Evolutionary conservation across 2,329 filamentous ascomycete species (phyloP).

Genomic region (Fusarium sp.): DNA sequence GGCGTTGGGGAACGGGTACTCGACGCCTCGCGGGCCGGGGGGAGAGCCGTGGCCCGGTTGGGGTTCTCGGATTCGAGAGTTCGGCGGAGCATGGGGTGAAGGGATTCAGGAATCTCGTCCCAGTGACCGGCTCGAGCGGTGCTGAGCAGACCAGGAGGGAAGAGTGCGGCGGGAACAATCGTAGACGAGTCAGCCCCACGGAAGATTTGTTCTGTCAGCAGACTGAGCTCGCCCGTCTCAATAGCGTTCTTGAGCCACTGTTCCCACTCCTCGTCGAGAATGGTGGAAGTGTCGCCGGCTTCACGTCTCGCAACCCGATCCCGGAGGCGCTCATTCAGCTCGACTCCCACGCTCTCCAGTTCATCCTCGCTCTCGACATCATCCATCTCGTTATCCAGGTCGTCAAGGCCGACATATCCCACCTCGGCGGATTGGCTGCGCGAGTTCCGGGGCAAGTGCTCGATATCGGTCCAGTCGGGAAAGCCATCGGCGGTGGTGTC

Average conservation of each 20-base stretch:
- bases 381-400: conserved; percentile 52
- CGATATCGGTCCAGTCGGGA: conserved; percentile 62
- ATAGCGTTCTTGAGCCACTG: conserved; percentile 79
- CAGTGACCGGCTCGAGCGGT: conserved; percentile 69
- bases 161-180: conserved; percentile 51
- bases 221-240: conserved; percentile 69
- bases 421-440: conserved; percentile 24
- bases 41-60: conserved; percentile 27
- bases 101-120: conserved; percentile 67
- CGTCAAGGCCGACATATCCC: conserved; percentile 36
- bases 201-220: conserved; percentile 57
- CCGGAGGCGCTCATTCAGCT: conserved; percentile 73
- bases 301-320: conserved; percentile 73
- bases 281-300: conserved; percentile 67
- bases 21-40: conserved; percentile 25
- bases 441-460: conserved; percentile 29
- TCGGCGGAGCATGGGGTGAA: conserved; percentile 65
- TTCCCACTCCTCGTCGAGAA: conserved; percentile 79
- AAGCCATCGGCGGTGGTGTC: conserved; percentile 81
- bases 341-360: conserved; percentile 68
- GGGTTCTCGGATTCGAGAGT: conserved; percentile 56
- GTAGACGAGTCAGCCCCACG: conserved; percentile 42
- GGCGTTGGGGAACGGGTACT: conserved; percentile 21
- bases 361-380: conserved; percentile 67
- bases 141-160: conserved; percentile 64